Evolutionary conservation across 2,329 filamentous ascomycete species (phyloP).

Genomic region (Colletotrichum costaricense): DNA sequence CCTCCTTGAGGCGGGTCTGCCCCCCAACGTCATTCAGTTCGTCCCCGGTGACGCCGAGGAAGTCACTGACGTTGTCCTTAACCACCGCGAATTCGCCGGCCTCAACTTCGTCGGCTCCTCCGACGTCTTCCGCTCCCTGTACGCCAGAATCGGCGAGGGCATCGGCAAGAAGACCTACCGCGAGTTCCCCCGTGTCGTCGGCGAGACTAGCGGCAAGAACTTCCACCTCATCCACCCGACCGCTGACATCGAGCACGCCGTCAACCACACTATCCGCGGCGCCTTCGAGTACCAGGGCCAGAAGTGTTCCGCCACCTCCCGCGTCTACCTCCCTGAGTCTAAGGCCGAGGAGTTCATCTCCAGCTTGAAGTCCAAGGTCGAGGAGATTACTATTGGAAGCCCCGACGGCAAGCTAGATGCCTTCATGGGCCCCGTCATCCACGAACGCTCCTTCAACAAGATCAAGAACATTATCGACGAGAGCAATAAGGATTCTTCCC

Average conservation of each 20-base stretch:
- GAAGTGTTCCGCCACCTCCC: constrained; percentile 89
- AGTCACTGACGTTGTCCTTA: constrained; percentile 82
- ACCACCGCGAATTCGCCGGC: constrained; percentile 85
- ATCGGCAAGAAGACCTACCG: constrained; percentile 85
- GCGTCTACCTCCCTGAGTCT: constrained; percentile 81
- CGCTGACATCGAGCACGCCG: constrained; percentile 83
- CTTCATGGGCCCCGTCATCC: constrained; percentile 91
- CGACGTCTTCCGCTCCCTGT: constrained; percentile 87
- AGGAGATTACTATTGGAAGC: constrained; percentile 76
- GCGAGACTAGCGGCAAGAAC: constrained; percentile 94
- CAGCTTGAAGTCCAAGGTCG: constrained; percentile 73
- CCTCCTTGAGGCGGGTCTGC: constrained; percentile 89
- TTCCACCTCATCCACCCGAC: constrained; percentile 86
- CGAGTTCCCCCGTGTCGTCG: constrained; percentile 88
- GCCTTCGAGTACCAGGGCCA: constrained; percentile 93
- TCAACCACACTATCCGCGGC: constrained; percentile 83
- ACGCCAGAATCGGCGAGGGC: constrained; percentile 85
- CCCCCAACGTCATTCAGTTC: constrained; percentile 91
- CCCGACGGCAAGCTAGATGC: constrained; percentile 71
- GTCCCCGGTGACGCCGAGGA: constrained; percentile 88
- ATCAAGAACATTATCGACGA: constrained; percentile 80
- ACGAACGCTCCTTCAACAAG: constrained; percentile 84
- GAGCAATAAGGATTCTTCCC: constrained; percentile 79
- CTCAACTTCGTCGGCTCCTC: constrained; percentile 97
- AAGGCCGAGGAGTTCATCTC: constrained; percentile 67